Evolutionary conservation across 345 rosid species (phyloP).

Genomic region (Physaria fendleri): DNA sequence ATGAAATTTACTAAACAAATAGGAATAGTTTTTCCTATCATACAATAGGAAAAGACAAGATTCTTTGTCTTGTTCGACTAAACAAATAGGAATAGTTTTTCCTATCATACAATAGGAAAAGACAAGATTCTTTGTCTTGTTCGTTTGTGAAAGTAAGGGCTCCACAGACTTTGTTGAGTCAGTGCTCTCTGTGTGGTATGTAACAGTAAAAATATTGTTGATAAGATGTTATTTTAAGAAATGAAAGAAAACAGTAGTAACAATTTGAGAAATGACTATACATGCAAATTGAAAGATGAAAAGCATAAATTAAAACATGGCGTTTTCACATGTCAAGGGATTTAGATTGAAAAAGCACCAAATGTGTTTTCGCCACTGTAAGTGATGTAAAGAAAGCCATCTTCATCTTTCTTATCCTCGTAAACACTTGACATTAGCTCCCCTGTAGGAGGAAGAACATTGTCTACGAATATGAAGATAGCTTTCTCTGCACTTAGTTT

Average conservation of each 20-base stretch:
- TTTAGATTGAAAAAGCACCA: slow-evolving; percentile 35
- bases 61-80: too few species aligned
- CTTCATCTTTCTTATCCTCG: slow-evolving; percentile 92
- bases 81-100: not conserved
- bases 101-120: not conserved
- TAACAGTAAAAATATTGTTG: slow-evolving; percentile 5
- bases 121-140: slow-evolving; percentile 11
- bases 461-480: slow-evolving; percentile 88
- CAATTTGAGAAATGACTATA: too few species aligned
- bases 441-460: slow-evolving; percentile 95
- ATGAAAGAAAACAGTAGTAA: too few species aligned
- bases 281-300: slow-evolving; percentile 13
- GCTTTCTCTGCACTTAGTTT: slow-evolving; percentile 92
- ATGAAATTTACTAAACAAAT: slow-evolving; percentile 10
- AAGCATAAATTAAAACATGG: not conserved
- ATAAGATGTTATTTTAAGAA: slow-evolving; percentile 14
- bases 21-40: not conserved
- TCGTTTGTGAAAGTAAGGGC: slow-evolving; percentile 15
- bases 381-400: slow-evolving; percentile 91
- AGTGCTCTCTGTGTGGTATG: slow-evolving; percentile 9
- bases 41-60: not conserved
- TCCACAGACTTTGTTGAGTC: slow-evolving; percentile 21
- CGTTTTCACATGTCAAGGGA: not conserved
- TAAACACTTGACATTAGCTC: slow-evolving; percentile 80
- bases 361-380: slow-evolving; percentile 98